Percentiles rank a stretch among this genome's conserved stretches.
Evolutionary conservation across 2,329 filamentous ascomycete species (phyloP).

Genomic region (Colletotrichum scovillei): DNA sequence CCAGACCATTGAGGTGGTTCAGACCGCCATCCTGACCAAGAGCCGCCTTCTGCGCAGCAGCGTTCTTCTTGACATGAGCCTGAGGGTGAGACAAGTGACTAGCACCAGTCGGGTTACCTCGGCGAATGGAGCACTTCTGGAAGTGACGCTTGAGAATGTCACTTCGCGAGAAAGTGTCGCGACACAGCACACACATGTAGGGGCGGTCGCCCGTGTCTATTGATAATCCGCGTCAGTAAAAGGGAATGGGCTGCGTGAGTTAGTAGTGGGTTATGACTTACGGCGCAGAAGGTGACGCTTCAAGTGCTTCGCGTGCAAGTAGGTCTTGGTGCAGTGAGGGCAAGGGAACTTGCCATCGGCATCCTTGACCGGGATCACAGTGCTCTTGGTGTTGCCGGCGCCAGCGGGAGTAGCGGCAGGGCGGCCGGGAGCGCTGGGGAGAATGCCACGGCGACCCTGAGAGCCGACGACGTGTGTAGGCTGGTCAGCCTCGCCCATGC

Average conservation of each 20-base stretch:
- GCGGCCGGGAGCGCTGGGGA: conserved; percentile 89
- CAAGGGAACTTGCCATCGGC: conserved; percentile 98
- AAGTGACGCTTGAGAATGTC: conserved; percentile 99
- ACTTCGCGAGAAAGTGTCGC: conserved; percentile 97
- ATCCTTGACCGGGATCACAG: conserved; percentile 91
- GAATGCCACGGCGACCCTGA: conserved; percentile 89
- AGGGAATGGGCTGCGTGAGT: conserved; percentile 24
- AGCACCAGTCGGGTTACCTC: conserved; percentile 94
- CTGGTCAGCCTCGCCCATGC: conserved; percentile 68
- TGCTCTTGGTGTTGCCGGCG: conserved; percentile 77
- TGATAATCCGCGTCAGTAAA: conserved; percentile 23
- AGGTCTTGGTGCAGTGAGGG: conserved; percentile 98
- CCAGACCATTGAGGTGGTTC: conserved; percentile 70
- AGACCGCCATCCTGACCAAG: conserved; percentile 65
- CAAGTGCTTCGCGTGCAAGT: conserved; percentile 95
- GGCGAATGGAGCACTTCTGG: conserved; percentile 96
- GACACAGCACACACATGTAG: conserved; percentile 98
- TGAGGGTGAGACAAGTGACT: conserved; percentile 95
- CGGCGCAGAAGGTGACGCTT: conserved; percentile 96
- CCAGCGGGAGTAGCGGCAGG: conserved; percentile 80
- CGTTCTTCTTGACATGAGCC: conserved; percentile 85
- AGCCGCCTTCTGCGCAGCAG: conserved; percentile 67
- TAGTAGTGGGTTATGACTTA: conserved; percentile 67
- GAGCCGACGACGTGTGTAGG: conserved; percentile 95
- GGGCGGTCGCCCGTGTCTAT: conserved; percentile 96